Evolutionary conservation across 139 green algal species (phyloP).

Genomic region (Chlamydomonas asymmetrica): DNA sequence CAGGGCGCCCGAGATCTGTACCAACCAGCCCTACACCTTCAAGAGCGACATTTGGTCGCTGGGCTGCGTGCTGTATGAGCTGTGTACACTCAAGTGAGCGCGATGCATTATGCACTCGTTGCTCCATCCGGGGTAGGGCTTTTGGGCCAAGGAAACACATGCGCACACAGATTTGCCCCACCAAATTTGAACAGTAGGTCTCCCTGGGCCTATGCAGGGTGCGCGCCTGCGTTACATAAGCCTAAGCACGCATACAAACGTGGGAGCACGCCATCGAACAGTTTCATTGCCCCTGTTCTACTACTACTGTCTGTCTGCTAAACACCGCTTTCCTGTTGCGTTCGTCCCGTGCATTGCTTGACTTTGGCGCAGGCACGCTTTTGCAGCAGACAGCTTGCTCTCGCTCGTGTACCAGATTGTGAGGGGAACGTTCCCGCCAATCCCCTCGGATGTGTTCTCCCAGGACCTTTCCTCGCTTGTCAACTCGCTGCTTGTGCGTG

Average conservation of each 20-base stretch:
- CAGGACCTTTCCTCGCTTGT: constrained; percentile 39
- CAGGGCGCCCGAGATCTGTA: constrained; percentile 71
- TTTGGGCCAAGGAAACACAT: too few species aligned
- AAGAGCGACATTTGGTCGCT: constrained; percentile 85
- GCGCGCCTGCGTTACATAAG: not conserved
- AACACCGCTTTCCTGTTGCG: constrained; percentile 1
- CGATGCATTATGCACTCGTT: too few species aligned
- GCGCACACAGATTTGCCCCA: too few species aligned
- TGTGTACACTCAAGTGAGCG: constrained; percentile 70
- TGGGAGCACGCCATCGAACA: too few species aligned
- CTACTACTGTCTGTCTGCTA: not conserved
- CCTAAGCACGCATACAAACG: too few species aligned
- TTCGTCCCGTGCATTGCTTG: not conserved
- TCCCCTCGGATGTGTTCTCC: constrained; percentile 48
- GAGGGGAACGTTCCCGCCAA: constrained; percentile 55
- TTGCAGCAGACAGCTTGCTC: constrained; percentile 65
- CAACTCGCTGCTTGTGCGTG: constrained; percentile 40
- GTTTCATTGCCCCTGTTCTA: not conserved
- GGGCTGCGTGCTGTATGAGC: constrained; percentile 86
- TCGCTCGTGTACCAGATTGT: constrained; percentile 72
- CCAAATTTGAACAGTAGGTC: too few species aligned
- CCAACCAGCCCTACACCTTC: constrained; percentile 65
- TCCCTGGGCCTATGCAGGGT: too few species aligned
- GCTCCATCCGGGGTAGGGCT: too few species aligned
- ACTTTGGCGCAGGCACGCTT: constrained; percentile 58